Base-by-base conservation (phyloP, 768 basidiomycete species). In the Tephrocybe sp. region DNA sequence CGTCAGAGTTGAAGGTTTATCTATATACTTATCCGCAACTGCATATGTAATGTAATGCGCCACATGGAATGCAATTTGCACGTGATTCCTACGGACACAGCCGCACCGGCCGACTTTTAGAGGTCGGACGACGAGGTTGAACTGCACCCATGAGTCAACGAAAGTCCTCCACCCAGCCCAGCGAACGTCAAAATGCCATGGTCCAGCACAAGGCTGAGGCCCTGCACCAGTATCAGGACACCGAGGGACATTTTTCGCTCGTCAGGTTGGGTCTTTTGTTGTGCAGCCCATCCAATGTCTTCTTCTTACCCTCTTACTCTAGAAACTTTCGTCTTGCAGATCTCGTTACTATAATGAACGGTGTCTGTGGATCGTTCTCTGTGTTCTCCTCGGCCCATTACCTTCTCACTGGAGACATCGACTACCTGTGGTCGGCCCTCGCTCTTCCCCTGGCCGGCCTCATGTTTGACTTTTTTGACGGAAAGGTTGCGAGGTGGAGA, bases 241-340 rank as follows among this genome's bases (percentile, higher is more conserved):
- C 90, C 20, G 87, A 94, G 53, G 93, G 97, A 18, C 97, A 99
- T 73, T 99, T 99, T 71, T 94, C 93, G 18, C 84, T 99, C 48
- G 97, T 98, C 69, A 86, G 96, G 96, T 95, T 65, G 52, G 68
- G 45, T 57, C 34, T 39, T 36, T n/a, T n/a, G n/a, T n/a, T n/a
- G n/a, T n/a, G n/a, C n/a, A n/a, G 34, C 46, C 50, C 54, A 42
- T 51, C 56, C 38, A 24, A 17, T 58, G 52, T 50, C 32, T 38
- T 42, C 26, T 21, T n/a, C 47, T 52, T 20, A 50, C 34, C 24
- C 49, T 50, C 34, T 49, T 48, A 48, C n/a, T 51, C 17, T 61
- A 97, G 97, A 61, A 98, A 98, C 70, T 99, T 99, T 67, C 91
- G 95, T 47, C 82, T 98, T 23, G 97, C 97, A 58, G 97, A 99